Evolutionary conservation across 73 alveolate genomes (phyloP).

Genomic region (Paramecium tetraurelia): DNA sequence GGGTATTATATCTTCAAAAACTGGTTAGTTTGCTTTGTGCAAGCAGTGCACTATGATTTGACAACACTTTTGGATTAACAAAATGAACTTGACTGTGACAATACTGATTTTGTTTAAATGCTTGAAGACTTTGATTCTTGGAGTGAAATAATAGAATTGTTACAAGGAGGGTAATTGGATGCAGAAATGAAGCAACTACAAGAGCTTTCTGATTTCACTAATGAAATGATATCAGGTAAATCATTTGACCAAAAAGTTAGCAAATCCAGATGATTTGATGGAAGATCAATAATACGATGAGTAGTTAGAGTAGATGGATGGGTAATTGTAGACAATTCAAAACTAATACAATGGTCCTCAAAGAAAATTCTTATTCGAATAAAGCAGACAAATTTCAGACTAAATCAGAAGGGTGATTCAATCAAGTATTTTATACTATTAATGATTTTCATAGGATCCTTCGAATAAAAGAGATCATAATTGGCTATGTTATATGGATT

Average conservation of each 20-base stretch:
- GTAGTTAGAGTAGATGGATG: neutral
- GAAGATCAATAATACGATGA: neutral
- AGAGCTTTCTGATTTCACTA: neutral
- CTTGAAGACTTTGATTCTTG: neutral
- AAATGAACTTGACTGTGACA: slow-evolving; percentile 24
- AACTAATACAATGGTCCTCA: neutral
- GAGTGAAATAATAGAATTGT: neutral
- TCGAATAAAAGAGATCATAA: neutral
- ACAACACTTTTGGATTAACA: neutral
- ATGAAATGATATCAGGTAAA: slow-evolving; percentile 7
- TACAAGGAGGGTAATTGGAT: neutral
- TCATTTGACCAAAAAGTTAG: neutral
- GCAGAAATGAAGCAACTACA: neutral
- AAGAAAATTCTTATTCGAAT: slow-evolving; percentile 10
- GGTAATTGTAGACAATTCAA: neutral
- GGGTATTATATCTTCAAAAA: neutral
- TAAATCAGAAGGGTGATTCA: neutral
- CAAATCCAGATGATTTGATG: neutral
- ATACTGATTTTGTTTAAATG: slow-evolving; percentile 3
- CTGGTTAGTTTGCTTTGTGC: slow-evolving; percentile 9
- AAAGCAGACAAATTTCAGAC: neutral
- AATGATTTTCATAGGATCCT: neutral
- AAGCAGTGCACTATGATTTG: slow-evolving; percentile 1
- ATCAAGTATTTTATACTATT: neutral
- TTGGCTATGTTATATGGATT: slow-evolving; percentile 30